Conservation (phyloP, 441 rosid species). For the Aleurites moluccanus region DNA sequence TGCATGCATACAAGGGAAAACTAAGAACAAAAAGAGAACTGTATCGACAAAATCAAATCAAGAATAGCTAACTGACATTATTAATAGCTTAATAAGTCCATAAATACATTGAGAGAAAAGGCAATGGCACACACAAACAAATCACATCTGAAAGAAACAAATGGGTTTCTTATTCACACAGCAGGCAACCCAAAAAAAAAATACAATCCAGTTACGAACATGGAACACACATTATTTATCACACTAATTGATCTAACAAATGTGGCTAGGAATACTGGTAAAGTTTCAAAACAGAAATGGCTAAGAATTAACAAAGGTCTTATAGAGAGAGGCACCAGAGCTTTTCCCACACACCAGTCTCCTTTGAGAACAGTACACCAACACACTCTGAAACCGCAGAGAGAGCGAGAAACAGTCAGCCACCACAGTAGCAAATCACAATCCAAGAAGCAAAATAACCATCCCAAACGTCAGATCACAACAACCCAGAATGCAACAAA, state of each 20-base stretch:
- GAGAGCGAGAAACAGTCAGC: constrained; percentile 21
- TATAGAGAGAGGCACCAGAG: constrained; percentile 37
- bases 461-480: constrained; percentile 6
- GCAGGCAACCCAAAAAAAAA: constrained; percentile 40
- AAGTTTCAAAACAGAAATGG: constrained; percentile 24
- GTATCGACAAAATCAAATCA: neutral
- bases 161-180: constrained; percentile 60
- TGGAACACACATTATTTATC: constrained; percentile 49
- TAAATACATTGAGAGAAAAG: constrained; percentile 12
- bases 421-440: constrained; percentile 7
- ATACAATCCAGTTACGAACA: constrained; percentile 46
- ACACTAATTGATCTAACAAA: constrained; percentile 45
- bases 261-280: constrained; percentile 41
- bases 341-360: constrained; percentile 33
- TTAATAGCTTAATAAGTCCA: constrained; percentile 13
- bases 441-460: constrained; percentile 7
- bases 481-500: constrained; percentile 14
- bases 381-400: constrained; percentile 27
- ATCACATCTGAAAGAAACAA: constrained; percentile 25
- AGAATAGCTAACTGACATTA: neutral
- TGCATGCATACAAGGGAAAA: neutral
- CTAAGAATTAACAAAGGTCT: constrained; percentile 41
- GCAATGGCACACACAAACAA: constrained; percentile 13
- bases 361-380: constrained; percentile 35
- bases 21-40: neutral